phyloP scores from a whole-genome alignment of 2,329 filamentous ascomycete species.

The Fusarium drepaniforme region DNA sequence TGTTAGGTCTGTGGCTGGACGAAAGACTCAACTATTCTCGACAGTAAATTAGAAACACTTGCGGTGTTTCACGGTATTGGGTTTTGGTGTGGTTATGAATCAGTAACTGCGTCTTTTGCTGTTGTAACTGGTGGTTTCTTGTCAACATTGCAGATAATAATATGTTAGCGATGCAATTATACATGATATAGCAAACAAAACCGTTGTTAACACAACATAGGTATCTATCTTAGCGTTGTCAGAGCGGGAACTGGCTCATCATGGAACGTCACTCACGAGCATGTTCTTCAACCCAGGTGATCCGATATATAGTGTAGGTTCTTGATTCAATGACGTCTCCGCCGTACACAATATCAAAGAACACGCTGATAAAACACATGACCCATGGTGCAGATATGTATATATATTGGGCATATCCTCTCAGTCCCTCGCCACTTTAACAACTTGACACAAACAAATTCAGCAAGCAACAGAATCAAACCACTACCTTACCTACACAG shows the following conservation, averaged over 20 bases:
- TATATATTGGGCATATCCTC: background rate
- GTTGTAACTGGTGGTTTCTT: too few species aligned
- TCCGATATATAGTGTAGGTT: background rate
- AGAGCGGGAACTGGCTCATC: background rate
- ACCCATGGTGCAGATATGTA: background rate
- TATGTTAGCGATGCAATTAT: background rate
- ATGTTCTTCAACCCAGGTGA: background rate
- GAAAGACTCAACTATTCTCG: background rate
- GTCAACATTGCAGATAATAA: too few species aligned
- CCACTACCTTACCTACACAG: background rate
- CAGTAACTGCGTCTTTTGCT: too few species aligned
- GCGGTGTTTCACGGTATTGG: too few species aligned
- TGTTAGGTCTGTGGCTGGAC: background rate
- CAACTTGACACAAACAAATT: background rate
- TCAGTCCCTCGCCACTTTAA: background rate
- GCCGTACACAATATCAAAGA: too few species aligned
- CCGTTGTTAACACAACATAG: background rate
- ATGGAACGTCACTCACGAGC: background rate
- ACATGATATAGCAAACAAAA: too few species aligned
- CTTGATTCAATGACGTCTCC: too few species aligned
- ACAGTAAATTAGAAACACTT: too few species aligned
- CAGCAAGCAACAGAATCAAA: background rate
- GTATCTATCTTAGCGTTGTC: background rate
- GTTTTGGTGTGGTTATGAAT: too few species aligned
- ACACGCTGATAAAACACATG: too few species aligned